Evolutionary conservation across 2,329 filamentous ascomycete species (phyloP).

Genomic region (Dichotomopilus funicola): DNA sequence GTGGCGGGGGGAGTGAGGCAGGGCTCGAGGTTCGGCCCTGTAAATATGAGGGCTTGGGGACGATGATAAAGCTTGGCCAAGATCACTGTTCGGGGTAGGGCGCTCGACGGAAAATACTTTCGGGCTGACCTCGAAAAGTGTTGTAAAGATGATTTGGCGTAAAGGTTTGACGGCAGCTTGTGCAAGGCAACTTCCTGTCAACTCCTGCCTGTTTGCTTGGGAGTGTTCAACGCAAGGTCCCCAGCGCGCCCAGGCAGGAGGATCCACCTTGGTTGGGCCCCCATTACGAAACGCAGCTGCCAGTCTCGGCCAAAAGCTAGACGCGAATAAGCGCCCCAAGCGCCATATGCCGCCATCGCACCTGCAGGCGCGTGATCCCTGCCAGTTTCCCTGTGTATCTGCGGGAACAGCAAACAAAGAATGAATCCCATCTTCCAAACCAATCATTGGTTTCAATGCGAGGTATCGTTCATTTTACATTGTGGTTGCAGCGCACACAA

Average conservation of each 20-base stretch:
- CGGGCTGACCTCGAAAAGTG: not conserved
- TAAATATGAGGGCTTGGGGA: not conserved
- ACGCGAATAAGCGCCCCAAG: constrained; percentile 11
- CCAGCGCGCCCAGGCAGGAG: constrained; percentile 10
- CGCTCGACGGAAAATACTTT: not conserved
- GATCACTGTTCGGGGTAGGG: not conserved
- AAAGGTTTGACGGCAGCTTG: not conserved
- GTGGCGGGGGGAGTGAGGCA: constrained; percentile 1
- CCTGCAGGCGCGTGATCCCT: not conserved
- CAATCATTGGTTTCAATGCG: no score
- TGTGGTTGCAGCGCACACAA: no score
- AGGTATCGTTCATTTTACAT: no score
- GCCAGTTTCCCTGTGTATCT: no score
- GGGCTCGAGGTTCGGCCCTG: not conserved
- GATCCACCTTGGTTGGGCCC: constrained; percentile 7
- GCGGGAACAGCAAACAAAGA: no score
- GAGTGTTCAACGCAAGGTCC: constrained; percentile 1
- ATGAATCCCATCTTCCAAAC: no score
- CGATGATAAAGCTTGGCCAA: not conserved
- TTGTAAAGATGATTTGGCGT: not conserved
- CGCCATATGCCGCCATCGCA: not conserved
- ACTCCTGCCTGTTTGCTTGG: not conserved
- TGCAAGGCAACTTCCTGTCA: constrained; percentile 8
- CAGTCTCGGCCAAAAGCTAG: constrained; percentile 11
- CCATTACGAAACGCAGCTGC: not conserved